phyloP scores from a whole-genome alignment of 1,139 yeast genomes.

The Insectozyma bohioensis region DNA sequence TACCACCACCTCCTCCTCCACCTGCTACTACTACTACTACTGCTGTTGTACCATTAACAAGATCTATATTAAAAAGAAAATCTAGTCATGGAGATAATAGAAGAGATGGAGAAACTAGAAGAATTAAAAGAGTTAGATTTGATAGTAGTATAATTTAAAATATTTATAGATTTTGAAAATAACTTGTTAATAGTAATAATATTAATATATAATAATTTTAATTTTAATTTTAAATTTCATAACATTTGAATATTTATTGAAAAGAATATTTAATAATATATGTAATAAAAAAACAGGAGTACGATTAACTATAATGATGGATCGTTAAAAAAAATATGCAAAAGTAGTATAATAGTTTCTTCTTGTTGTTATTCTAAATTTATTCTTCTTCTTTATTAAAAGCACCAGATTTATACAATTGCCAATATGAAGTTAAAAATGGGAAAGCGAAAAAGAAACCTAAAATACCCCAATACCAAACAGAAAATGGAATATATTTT shows the following conservation, averaged over 20 bases:
- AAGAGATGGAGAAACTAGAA: slow-evolving; percentile 6
- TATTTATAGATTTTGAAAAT: no score
- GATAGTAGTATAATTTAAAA: no score
- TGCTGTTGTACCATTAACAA: background rate
- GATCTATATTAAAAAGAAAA: slow-evolving; percentile 3
- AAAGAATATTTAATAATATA: no score
- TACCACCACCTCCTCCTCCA: slow-evolving; percentile 4
- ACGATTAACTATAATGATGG: no score
- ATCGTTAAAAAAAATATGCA: no score
- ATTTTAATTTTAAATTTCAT: no score
- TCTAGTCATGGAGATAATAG: slow-evolving; percentile 4
- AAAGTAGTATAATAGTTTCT: no score
- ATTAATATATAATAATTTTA: no score
- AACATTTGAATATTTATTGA: no score
- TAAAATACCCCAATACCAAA: slow-evolving; percentile 78
- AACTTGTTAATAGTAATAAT: no score
- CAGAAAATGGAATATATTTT: slow-evolving; percentile 75
- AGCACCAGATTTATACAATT: slow-evolving; percentile 74
- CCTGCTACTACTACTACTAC: slow-evolving; percentile 3
- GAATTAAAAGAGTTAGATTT: slow-evolving; percentile 30
- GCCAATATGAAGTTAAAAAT: slow-evolving; percentile 65
- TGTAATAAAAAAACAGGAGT: no score
- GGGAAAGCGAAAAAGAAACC: slow-evolving; percentile 62
- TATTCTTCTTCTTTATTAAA: slow-evolving; percentile 22
- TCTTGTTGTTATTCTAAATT: no score